phyloP scores from a whole-genome alignment of 257 asterid species.

The Rubia yunnanensis region DNA sequence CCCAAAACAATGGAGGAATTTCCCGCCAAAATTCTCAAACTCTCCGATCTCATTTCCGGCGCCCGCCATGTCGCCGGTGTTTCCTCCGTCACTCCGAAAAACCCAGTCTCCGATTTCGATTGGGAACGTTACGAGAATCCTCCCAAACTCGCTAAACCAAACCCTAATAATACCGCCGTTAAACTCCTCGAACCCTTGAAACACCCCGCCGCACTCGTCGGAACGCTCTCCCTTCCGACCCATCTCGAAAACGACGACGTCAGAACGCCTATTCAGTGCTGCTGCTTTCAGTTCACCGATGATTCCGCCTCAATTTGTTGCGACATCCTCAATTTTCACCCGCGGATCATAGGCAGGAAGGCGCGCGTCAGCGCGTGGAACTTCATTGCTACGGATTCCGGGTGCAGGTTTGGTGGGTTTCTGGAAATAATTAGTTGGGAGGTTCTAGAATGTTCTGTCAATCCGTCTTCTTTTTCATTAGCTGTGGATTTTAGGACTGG shows the following conservation, averaged over 20 bases:
- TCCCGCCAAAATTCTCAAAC: constrained; percentile 18
- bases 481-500: constrained; percentile 19
- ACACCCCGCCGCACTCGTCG: constrained; percentile 35
- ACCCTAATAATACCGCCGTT: constrained; percentile 19
- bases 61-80: constrained; percentile 47
- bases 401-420: constrained; percentile 33
- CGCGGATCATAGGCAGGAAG: constrained; percentile 33
- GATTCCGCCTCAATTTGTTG: constrained; percentile 51
- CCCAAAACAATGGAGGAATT: constrained; percentile 30
- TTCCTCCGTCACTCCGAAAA: constrained; percentile 28
- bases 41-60: constrained; percentile 45
- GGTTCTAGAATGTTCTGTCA: constrained; percentile 19
- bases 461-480: constrained; percentile 22
- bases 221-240: constrained; percentile 51
- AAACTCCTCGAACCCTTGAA: constrained; percentile 50
- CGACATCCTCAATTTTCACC: constrained; percentile 52
- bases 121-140: constrained; percentile 4
- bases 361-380: constrained; percentile 60
- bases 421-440: constrained; percentile 79
- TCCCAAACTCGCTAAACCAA: constrained; percentile 14
- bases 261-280: constrained; percentile 19
- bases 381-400: constrained; percentile 46
- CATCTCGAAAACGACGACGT: constrained; percentile 2
- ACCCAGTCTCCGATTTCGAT: constrained; percentile 11
- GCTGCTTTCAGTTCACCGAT: constrained; percentile 62